Evolutionary conservation across 2,329 filamentous ascomycete species (phyloP).

Genomic region (Apiospora aurea): DNA sequence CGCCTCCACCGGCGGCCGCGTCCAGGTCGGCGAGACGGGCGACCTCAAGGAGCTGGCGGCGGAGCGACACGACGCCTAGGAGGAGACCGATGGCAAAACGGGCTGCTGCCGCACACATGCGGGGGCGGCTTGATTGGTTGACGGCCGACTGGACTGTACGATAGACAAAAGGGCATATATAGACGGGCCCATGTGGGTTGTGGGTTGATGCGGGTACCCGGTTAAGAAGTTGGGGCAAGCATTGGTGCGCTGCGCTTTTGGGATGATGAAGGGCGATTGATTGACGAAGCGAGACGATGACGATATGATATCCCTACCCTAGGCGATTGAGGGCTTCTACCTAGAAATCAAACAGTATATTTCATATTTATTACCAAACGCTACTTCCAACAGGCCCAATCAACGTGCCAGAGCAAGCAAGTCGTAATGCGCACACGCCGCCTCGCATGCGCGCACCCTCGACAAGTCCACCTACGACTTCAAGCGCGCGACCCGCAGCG

Average conservation of each 20-base stretch:
- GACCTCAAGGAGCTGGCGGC: slow-evolving; percentile 43
- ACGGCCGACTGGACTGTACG: background rate
- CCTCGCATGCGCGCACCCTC: background rate
- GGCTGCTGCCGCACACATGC: too few relatives aligned
- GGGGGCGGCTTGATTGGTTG: background rate
- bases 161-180: background rate
- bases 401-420: background rate
- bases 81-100: too few relatives aligned
- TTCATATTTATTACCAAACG: background rate
- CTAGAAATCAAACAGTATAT: background rate
- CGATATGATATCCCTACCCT: background rate
- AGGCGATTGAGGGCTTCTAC: background rate
- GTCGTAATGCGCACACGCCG: background rate
- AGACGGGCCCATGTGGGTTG: background rate
- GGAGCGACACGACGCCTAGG: background rate
- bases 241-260: background rate
- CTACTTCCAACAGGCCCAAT: background rate
- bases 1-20: slow-evolving; percentile 37
- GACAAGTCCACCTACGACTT: background rate
- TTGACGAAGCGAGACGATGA: background rate
- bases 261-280: background rate
- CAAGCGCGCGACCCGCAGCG: background rate
- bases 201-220: background rate
- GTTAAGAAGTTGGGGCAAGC: background rate
- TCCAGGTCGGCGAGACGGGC: slow-evolving; percentile 42